Conservation (phyloP, 2,329 filamentous ascomycete genomes). For the Davidsoniella neocaledoniae region DNA sequence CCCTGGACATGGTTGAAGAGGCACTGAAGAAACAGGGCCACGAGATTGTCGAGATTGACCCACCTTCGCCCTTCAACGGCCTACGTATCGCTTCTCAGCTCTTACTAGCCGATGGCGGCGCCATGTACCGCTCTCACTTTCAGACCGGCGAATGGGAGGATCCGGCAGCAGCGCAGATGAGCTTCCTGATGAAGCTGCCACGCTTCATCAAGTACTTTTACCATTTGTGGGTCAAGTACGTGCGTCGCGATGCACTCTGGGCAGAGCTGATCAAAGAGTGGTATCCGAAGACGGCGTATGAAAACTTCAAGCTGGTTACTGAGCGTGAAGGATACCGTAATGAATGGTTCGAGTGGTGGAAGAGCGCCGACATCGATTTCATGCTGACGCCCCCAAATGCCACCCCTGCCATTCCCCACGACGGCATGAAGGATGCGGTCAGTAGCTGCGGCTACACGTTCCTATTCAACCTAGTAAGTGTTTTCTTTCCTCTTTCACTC, state of each 20-base stretch:
- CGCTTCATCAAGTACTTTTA: conserved; percentile 66
- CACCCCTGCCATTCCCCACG: conserved; percentile 73
- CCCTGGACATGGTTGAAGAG: conserved; percentile 50
- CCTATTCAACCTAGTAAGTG: conserved; percentile 65
- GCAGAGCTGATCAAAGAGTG: conserved; percentile 60
- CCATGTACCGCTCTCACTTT: conserved; percentile 63
- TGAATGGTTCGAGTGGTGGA: conserved; percentile 77
- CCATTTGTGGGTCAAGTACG: conserved; percentile 76
- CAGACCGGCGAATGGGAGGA: conserved; percentile 66
- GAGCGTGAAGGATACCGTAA: conserved; percentile 62
- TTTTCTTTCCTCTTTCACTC: conserved; percentile 18
- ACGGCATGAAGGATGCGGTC: conserved; percentile 70
- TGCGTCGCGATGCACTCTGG: conserved; percentile 61
- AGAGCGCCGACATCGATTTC: conserved; percentile 54
- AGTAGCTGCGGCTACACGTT: conserved; percentile 88
- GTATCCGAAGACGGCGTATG: conserved; percentile 53
- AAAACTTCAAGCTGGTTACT: conserved; percentile 70
- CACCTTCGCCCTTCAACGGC: conserved; percentile 57
- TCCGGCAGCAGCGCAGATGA: conserved; percentile 57
- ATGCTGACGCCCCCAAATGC: conserved; percentile 76
- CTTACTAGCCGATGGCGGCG: conserved; percentile 69
- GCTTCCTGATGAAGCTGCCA: conserved; percentile 55
- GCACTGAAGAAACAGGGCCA: conserved; percentile 60
- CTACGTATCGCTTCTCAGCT: conserved; percentile 63
- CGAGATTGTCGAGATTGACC: conserved; percentile 46